These are phyloP conservation scores for Rhynchospora breviuscula DNA, from an alignment of 176 grass and related monocot species.

Conservation along the genomic window DNA sequence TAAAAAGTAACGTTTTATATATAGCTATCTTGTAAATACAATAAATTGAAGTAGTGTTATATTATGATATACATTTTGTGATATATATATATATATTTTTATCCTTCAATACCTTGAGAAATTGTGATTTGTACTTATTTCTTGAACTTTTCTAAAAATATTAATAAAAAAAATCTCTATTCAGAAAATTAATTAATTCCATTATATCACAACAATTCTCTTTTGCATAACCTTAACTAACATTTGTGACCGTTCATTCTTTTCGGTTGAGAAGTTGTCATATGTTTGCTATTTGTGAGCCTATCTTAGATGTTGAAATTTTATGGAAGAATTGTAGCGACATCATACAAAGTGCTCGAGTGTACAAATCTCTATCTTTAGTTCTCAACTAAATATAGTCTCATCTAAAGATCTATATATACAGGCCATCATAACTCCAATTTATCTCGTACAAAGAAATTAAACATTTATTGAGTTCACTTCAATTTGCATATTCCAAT, in stretches of 20 bases:
- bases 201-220: no score
- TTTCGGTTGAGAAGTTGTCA: not conserved
- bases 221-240: no score
- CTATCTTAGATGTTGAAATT: not conserved
- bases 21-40: no score
- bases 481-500: not conserved
- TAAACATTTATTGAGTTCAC: not conserved
- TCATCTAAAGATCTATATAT: not conserved
- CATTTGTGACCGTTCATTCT: not conserved
- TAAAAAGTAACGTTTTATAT: no score
- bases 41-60: no score
- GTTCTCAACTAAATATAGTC: constrained; percentile 18
- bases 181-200: no score
- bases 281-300: not conserved
- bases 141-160: no score
- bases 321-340: not conserved
- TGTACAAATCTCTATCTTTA: not conserved
- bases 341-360: not conserved
- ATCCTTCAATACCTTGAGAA: no score
- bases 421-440: not conserved
- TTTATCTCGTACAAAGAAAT: not conserved
- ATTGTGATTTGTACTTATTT: no score
- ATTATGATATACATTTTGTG: no score
- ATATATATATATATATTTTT: no score
- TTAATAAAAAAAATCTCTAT: no score